Evolutionary conservation across 179 eudicot genomes (phyloP).

Genomic region (Carnegiea gigantea): DNA sequence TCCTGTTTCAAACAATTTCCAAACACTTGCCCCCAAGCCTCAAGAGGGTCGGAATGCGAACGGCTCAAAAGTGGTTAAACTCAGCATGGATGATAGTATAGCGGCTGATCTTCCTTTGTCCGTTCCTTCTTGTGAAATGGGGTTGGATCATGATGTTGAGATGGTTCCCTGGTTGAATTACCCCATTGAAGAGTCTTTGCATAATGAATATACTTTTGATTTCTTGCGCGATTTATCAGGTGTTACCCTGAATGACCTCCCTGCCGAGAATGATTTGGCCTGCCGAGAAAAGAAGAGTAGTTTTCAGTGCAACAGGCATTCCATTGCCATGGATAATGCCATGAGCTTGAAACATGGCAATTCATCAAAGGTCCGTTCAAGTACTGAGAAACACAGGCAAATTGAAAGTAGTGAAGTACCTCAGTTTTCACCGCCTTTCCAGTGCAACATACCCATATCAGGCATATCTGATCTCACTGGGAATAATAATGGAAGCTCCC

Average conservation of each 20-base stretch:
- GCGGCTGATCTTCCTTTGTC: conserved; percentile 41
- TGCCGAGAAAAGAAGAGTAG: conserved; percentile 41
- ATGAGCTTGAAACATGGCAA: conserved; percentile 27
- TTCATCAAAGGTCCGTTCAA: conserved; percentile 39
- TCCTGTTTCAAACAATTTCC: conserved; percentile 37
- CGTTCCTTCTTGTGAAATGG: conserved; percentile 53
- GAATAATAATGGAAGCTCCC: conserved; percentile 30
- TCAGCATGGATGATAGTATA: conserved; percentile 40
- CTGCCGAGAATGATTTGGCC: conserved; percentile 37
- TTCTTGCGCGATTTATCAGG: conserved; percentile 69
- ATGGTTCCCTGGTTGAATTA: conserved; percentile 77
- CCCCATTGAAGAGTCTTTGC: conserved; percentile 50
- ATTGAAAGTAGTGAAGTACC: conserved; percentile 33
- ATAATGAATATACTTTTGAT: conserved; percentile 55
- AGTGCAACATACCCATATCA: conserved; percentile 35
- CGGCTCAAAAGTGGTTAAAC: conserved; percentile 40
- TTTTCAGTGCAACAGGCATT: conserved; percentile 32
- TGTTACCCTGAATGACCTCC: conserved; percentile 49
- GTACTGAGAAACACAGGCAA: conserved; percentile 25
- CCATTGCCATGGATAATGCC: conserved; percentile 13
- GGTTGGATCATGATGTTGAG: conserved; percentile 59
- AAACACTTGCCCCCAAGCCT: conserved; percentile 32
- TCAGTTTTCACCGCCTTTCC: conserved; percentile 23
- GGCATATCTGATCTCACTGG: conserved; percentile 41
- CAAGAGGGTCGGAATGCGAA: conserved; percentile 30